phyloP scores from a whole-genome alignment of 208 protist species.

The Herpetomonas tarakana region DNA sequence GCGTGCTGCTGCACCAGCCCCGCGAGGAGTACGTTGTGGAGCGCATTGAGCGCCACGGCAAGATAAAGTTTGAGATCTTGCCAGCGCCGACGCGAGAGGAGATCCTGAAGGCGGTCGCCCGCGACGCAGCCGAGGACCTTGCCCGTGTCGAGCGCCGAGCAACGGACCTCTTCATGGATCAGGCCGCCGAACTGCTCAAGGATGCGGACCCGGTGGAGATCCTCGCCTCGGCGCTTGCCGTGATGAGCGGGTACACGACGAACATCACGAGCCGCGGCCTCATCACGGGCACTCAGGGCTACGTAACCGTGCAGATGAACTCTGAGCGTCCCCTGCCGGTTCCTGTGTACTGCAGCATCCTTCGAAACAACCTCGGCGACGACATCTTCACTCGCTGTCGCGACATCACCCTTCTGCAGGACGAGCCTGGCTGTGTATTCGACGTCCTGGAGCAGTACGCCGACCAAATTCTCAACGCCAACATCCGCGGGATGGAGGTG shows the following conservation, averaged over 20 bases:
- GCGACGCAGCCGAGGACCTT: constrained; percentile 83
- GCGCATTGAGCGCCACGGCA: constrained; percentile 87
- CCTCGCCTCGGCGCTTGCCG: constrained; percentile 84
- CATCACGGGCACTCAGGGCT: constrained; percentile 75
- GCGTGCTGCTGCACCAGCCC: constrained; percentile 84
- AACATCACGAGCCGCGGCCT: constrained; percentile 80
- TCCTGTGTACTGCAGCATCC: constrained; percentile 84
- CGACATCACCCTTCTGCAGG: constrained; percentile 86
- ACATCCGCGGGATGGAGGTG: constrained; percentile 69
- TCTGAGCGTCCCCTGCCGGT: constrained; percentile 68
- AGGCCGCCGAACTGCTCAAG: constrained; percentile 83
- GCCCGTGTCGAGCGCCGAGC: constrained; percentile 82
- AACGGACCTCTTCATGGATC: constrained; percentile 85
- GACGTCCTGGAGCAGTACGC: constrained; percentile 79
- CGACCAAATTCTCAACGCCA: constrained; percentile 43
- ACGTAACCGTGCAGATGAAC: constrained; percentile 69
- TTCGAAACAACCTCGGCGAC: constrained; percentile 84
- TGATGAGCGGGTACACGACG: constrained; percentile 92
- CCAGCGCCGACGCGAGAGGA: constrained; percentile 84
- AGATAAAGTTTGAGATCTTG: constrained; percentile 89
- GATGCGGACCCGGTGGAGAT: constrained; percentile 86
- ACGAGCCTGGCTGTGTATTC: constrained; percentile 84
- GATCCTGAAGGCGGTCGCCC: constrained; percentile 82
- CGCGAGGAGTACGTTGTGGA: constrained; percentile 87
- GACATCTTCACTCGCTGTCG: constrained; percentile 74